Percentiles rank a stretch among this genome's conserved stretches.
Conservation (phyloP, 495 filamentous ascomycete genomes). For the Lentithecium fluviatile region DNA sequence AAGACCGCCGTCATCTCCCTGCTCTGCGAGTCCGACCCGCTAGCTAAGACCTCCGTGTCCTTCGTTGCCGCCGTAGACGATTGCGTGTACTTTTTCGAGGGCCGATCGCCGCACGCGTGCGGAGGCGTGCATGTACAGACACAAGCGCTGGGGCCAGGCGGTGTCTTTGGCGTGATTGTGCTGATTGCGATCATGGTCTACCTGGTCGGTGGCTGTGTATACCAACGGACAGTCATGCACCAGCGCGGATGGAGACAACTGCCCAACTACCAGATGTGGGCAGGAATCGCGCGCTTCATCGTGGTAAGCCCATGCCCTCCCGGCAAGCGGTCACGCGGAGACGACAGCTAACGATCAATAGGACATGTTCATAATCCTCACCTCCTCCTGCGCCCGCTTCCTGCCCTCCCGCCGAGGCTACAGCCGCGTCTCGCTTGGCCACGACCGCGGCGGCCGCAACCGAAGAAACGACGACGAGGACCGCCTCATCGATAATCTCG, state of each 20-base stretch:
- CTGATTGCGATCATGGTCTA: conserved; percentile 83
- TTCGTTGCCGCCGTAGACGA: conserved; percentile 84
- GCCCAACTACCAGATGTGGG: conserved; percentile 92
- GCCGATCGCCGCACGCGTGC: conserved; percentile 84
- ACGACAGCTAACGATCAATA: conserved; percentile 42
- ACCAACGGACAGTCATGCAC: conserved; percentile 92
- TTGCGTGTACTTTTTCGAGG: conserved; percentile 96
- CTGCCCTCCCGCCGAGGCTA: conserved; percentile 65
- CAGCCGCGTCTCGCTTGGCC: conserved; percentile 46
- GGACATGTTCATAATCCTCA: conserved; percentile 79
- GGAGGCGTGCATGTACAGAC: conserved; percentile 62
- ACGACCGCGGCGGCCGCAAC: conserved; percentile 38
- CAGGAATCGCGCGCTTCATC: conserved; percentile 78
- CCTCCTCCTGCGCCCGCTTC: conserved; percentile 70
- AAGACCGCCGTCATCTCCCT: conserved; percentile 92
- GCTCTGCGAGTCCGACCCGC: conserved; percentile 79
- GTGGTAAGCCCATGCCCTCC: conserved; percentile 57
- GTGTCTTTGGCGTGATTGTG: conserved; percentile 90
- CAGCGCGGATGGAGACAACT: conserved; percentile 93
- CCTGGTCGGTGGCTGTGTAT: conserved; percentile 86
- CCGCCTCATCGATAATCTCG: conserved; percentile 88
- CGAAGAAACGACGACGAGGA: conserved; percentile 74
- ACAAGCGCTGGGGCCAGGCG: conserved; percentile 72
- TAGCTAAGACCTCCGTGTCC: conserved; percentile 60
- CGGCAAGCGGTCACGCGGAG: not conserved